phyloP scores from a whole-genome alignment of 352 stramenopile species.

The Phytophthora nicotianae region DNA sequence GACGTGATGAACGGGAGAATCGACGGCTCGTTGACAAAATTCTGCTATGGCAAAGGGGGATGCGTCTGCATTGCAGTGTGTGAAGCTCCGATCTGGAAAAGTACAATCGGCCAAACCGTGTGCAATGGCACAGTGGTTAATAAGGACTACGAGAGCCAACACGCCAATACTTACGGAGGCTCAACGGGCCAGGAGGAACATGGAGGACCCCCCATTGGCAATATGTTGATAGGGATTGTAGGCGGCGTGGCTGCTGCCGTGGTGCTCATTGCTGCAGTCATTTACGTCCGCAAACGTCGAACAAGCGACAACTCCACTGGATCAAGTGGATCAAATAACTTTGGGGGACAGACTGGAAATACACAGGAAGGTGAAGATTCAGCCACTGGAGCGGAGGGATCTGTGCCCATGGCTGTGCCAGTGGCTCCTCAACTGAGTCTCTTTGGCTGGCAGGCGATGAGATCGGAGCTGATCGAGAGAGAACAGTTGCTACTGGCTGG shows the following conservation, averaged over 20 bases:
- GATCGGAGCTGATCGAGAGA: conserved; percentile 51
- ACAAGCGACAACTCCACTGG: conserved; percentile 11
- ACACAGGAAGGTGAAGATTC: conserved; percentile 12
- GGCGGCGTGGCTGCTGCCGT: conserved; percentile 41
- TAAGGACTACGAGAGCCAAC: conserved; percentile 29
- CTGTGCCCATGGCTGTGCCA: conserved; percentile 18
- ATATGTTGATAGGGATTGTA: conserved; percentile 33
- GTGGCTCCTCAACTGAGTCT: conserved; percentile 41
- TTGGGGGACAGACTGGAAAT: conserved; percentile 2
- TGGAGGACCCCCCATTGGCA: conserved; percentile 9
- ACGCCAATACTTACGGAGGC: conserved; percentile 34
- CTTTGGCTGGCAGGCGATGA: conserved; percentile 60
- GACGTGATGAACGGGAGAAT: conserved; percentile 42
- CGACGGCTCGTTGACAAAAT: conserved; percentile 42
- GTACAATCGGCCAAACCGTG: conserved; percentile 31
- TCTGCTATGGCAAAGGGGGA: conserved; percentile 36
- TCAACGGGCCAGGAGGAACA: conserved; percentile 1
- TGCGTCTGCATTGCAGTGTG: conserved; percentile 52
- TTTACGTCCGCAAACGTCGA: conserved; percentile 30
- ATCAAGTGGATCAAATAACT: conserved; percentile 11
- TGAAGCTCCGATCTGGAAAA: conserved; percentile 43
- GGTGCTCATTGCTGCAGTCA: conserved; percentile 34
- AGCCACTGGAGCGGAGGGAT: conserved; percentile 10
- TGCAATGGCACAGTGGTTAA: conserved; percentile 36
- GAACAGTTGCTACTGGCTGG: conserved; percentile 49